A percentile compares a stretch with the other conserved stretches of the same genome.
Evolutionary conservation across 805 yeast species (phyloP).

Genomic region (Teunomyces pallodes): DNA sequence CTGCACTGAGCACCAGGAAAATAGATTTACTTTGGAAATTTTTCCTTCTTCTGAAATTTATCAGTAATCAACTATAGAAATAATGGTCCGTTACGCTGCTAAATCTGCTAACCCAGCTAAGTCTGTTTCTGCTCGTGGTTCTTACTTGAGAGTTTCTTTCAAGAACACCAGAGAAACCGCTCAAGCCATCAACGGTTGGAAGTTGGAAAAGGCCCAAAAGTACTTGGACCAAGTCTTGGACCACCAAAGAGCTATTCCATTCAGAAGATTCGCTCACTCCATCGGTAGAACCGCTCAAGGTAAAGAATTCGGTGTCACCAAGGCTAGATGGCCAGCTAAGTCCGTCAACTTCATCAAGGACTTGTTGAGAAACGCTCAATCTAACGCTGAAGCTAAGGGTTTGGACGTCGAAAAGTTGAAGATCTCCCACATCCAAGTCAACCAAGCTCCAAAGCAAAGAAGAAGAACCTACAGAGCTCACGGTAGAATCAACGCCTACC

Average conservation of each 20-base stretch:
- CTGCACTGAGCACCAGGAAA: conserved; percentile 3
- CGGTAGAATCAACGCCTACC: conserved; percentile 99
- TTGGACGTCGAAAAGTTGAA: conserved; percentile 91
- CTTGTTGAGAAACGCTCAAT: conserved; percentile 94
- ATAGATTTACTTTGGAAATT: conserved; percentile 3
- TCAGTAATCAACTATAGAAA: conserved; percentile 9
- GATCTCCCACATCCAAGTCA: conserved; percentile 98
- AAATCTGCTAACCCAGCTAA: conserved; percentile 99
- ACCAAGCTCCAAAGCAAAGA: conserved; percentile 99
- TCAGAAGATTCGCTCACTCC: conserved; percentile 95
- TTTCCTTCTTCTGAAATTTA: conserved; percentile 3
- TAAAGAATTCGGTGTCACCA: conserved; percentile 99
- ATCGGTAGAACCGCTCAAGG: conserved; percentile 99
- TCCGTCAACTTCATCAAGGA: conserved; percentile 94
- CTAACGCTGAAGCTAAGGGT: conserved; percentile 99
- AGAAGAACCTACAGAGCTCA: conserved; percentile 99
- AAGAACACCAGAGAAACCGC: conserved; percentile 99
- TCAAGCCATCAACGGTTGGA: conserved; percentile 98
- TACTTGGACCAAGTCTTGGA: conserved; percentile 95
- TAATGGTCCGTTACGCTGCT: conserved; percentile 99
- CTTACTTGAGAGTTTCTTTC: conserved; percentile 98
- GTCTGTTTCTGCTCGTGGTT: conserved; percentile 99
- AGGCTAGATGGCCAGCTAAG: conserved; percentile 99
- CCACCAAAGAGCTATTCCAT: conserved; percentile 99
- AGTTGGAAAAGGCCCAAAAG: conserved; percentile 89